Evolutionary conservation across 345 rosid species (phyloP).

Genomic region (Populus tremula): DNA sequence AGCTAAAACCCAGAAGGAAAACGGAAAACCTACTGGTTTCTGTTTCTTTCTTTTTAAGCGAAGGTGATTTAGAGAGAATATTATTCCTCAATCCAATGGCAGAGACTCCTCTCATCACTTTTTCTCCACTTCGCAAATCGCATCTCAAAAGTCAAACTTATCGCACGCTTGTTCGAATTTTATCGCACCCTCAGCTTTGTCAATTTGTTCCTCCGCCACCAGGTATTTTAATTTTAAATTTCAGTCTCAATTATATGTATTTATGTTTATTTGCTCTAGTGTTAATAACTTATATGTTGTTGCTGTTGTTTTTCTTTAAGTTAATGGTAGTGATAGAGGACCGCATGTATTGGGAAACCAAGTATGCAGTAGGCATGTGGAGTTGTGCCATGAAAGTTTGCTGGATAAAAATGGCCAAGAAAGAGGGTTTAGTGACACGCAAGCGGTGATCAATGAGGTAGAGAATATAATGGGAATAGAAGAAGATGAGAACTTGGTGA

Average conservation of each 20-base stretch:
- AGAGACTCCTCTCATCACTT: background rate
- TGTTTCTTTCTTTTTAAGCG: no score
- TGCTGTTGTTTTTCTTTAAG: background rate
- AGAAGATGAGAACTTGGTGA: constrained; percentile 21
- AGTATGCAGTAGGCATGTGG: background rate
- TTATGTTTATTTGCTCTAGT: background rate
- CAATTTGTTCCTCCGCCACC: constrained; percentile 25
- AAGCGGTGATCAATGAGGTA: constrained; percentile 28
- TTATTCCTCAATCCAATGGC: background rate
- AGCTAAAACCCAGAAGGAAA: no score
- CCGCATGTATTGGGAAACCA: background rate
- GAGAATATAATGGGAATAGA: constrained; percentile 30
- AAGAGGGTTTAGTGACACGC: constrained; percentile 13
- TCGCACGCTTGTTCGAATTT: constrained; percentile 40
- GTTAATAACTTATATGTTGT: background rate
- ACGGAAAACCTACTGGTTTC: no score
- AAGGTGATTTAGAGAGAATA: no score
- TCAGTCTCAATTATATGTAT: background rate
- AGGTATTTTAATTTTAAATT: constrained; percentile 20
- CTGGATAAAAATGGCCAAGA: constrained; percentile 16
- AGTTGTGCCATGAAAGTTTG: constrained; percentile 16
- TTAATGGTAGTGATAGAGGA: background rate
- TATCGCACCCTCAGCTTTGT: constrained; percentile 42
- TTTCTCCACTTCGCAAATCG: constrained; percentile 21
- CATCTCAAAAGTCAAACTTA: constrained; percentile 45